Conservation (phyloP, 2,329 filamentous ascomycete species). For the Fusarium nisikadoi region DNA sequence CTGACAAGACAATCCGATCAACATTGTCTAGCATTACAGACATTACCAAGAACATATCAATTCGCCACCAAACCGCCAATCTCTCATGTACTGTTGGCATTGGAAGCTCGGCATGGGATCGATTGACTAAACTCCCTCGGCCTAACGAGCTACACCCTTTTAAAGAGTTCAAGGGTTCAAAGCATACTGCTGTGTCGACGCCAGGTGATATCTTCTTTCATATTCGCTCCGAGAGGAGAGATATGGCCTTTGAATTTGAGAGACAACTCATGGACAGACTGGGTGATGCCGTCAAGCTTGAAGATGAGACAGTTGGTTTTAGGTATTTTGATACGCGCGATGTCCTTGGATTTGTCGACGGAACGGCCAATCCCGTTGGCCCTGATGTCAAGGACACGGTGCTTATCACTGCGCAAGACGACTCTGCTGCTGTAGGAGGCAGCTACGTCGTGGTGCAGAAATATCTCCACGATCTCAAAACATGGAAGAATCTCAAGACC, state of each 20-base stretch:
- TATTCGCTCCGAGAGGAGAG: slow-evolving; percentile 66
- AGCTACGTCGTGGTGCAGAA: slow-evolving; percentile 71
- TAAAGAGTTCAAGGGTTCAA: slow-evolving; percentile 56
- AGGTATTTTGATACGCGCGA: slow-evolving; percentile 70
- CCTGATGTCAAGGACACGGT: slow-evolving; percentile 54
- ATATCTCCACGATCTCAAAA: slow-evolving; percentile 63
- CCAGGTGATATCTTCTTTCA: slow-evolving; percentile 68
- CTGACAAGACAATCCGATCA: slow-evolving; percentile 56
- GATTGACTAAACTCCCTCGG: slow-evolving; percentile 54
- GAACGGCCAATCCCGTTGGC: slow-evolving; percentile 67
- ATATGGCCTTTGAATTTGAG: slow-evolving; percentile 69
- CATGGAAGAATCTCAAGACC: slow-evolving; percentile 57
- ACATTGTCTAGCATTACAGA: slow-evolving; percentile 56
- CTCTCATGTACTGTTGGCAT: slow-evolving; percentile 66
- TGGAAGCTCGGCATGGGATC: slow-evolving; percentile 63
- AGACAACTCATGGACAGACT: slow-evolving; percentile 62
- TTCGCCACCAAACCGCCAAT: slow-evolving; percentile 57
- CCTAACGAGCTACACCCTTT: slow-evolving; percentile 65
- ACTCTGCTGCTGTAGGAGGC: slow-evolving; percentile 54
- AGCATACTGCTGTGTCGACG: slow-evolving; percentile 64
- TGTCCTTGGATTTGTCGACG: slow-evolving; percentile 69
- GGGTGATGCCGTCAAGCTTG: slow-evolving; percentile 57
- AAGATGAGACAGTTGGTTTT: slow-evolving; percentile 66
- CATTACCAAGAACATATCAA: slow-evolving; percentile 63
- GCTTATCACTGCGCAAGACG: slow-evolving; percentile 56